These are phyloP conservation scores for Paramecium sonneborni DNA, from an alignment of 73 alveolate genomes.

Conservation along the genomic window DNA sequence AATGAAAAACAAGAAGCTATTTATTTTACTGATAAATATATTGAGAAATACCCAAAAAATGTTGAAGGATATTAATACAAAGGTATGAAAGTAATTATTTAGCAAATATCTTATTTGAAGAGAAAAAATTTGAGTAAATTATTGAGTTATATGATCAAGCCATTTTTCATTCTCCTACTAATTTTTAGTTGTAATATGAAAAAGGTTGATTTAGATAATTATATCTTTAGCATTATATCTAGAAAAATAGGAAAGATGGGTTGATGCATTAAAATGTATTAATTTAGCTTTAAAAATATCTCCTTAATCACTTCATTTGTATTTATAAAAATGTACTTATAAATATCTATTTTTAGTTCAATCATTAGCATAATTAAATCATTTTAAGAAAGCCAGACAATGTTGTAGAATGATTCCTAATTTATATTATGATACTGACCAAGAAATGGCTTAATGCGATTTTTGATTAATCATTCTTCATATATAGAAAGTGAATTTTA, in stretches of 20 bases:
- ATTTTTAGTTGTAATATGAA: neutral
- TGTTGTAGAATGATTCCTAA: neutral
- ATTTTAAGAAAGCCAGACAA: too few relatives aligned
- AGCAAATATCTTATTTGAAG: neutral
- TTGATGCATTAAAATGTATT: neutral
- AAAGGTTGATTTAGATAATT: neutral
- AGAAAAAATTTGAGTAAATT: neutral
- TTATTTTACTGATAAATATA: neutral
- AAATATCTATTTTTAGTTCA: neutral
- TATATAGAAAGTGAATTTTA: too few relatives aligned
- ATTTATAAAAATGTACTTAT: neutral
- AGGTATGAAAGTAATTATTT: neutral
- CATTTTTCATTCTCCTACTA: neutral
- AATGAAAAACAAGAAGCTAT: neutral
- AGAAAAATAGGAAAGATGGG: neutral
- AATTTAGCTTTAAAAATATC: neutral
- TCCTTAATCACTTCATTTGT: neutral
- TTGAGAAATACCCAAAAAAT: neutral
- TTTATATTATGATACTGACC: neutral
- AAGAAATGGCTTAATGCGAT: neutral
- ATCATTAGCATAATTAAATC: too few relatives aligned
- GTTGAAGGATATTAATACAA: neutral
- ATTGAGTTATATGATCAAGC: neutral
- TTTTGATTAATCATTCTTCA: neutral
- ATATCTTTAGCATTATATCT: neutral